Evolutionary conservation across 768 basidiomycete species (phyloP).

Genomic region (Calocybe cyanea): DNA sequence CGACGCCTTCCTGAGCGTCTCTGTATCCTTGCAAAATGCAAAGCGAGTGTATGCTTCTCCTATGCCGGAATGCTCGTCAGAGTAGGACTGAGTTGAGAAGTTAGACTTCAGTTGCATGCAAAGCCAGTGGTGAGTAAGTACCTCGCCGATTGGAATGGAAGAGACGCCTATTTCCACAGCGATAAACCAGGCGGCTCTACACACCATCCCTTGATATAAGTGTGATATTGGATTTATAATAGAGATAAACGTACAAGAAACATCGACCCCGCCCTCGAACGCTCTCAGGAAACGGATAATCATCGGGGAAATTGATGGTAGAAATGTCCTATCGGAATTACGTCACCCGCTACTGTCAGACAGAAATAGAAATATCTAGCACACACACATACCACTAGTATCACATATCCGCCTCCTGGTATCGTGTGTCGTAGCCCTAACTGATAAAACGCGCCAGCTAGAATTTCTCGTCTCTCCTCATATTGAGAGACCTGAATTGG

Average conservation of each 20-base stretch:
- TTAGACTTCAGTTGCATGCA: no score
- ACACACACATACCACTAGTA: slow-evolving; percentile 60
- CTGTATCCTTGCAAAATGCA: slow-evolving; percentile 93
- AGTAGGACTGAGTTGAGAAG: slow-evolving; percentile 69
- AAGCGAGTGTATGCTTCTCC: slow-evolving; percentile 88
- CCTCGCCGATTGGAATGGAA: slow-evolving; percentile 93
- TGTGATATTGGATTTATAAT: neutral
- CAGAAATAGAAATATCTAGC: slow-evolving; percentile 2
- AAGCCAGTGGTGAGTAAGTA: slow-evolving; percentile 21
- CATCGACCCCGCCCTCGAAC: slow-evolving; percentile 80
- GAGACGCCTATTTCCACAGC: slow-evolving; percentile 89
- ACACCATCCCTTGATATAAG: neutral
- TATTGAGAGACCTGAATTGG: slow-evolving; percentile 75
- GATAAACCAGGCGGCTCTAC: slow-evolving; percentile 90
- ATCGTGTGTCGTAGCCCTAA: slow-evolving; percentile 81
- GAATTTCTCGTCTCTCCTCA: slow-evolving; percentile 66
- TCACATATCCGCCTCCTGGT: slow-evolving; percentile 90
- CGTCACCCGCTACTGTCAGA: neutral
- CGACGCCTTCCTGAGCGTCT: slow-evolving; percentile 78
- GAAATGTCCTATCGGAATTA: slow-evolving; percentile 61
- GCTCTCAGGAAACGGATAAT: slow-evolving; percentile 76
- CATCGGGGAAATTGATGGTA: slow-evolving; percentile 68
- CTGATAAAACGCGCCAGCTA: slow-evolving; percentile 75
- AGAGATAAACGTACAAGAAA: slow-evolving; percentile 59
- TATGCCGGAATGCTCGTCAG: slow-evolving; percentile 77